These are phyloP conservation scores for Kurtzmaniella quercitrusa DNA, from an alignment of 1,139 yeast genomes.

Conservation along the genomic window DNA sequence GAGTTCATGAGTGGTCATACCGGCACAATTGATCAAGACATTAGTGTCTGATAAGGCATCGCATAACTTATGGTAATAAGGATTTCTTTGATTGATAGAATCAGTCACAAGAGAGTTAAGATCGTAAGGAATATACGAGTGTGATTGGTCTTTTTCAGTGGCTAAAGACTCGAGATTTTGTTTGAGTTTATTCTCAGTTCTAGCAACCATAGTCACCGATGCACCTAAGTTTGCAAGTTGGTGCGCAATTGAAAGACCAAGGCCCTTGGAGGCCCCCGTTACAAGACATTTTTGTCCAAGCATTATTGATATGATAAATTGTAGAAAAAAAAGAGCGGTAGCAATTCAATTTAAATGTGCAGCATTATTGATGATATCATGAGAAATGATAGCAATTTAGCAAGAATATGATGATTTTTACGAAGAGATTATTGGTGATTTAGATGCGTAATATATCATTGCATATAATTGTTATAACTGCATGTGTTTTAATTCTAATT, in stretches of 20 bases:
- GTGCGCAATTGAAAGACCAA: slow-evolving; percentile 67
- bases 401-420: no score
- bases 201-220: slow-evolving; percentile 56
- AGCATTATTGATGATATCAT: background rate
- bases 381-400: background rate
- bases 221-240: slow-evolving; percentile 60
- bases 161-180: slow-evolving; percentile 33
- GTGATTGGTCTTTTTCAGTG: slow-evolving; percentile 31
- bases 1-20: slow-evolving; percentile 62
- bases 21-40: slow-evolving; percentile 77
- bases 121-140: slow-evolving; percentile 51
- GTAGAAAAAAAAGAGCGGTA: background rate
- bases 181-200: slow-evolving; percentile 40
- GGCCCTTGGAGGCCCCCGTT: slow-evolving; percentile 87
- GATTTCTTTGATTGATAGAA: slow-evolving; percentile 2
- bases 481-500: no score
- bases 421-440: no score
- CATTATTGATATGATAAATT: background rate
- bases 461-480: no score
- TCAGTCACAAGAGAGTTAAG: slow-evolving; percentile 18
- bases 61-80: slow-evolving; percentile 11
- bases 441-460: no score
- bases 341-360: background rate
- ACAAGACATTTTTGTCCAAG: slow-evolving; percentile 26
- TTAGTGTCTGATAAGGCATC: slow-evolving; percentile 25